Conservation (phyloP, 495 filamentous ascomycete genomes). For the Letharia lupina region DNA sequence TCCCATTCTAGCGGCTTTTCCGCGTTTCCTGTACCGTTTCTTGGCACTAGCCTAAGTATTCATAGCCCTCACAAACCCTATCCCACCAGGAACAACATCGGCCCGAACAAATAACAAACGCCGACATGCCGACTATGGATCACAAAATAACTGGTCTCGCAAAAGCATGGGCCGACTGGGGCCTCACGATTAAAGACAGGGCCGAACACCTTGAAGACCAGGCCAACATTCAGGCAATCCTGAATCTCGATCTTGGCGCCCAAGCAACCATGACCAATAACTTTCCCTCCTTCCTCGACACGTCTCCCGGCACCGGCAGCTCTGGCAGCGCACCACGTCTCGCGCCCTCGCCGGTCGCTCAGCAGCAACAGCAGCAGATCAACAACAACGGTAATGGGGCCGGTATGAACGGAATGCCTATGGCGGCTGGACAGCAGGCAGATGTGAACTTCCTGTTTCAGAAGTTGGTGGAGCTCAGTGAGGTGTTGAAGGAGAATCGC, state of each 20-base stretch:
- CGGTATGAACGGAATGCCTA: constrained; percentile 51
- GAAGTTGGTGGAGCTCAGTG: constrained; percentile 73
- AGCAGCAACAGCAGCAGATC: constrained; percentile 36
- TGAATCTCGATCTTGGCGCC: neutral
- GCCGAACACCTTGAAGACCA: neutral
- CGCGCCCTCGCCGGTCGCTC: constrained; percentile 21
- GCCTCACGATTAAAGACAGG: neutral
- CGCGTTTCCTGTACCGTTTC: neutral
- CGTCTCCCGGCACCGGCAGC: constrained; percentile 21
- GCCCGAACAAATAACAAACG: neutral
- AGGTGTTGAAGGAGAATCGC: constrained; percentile 67
- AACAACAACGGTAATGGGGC: constrained; percentile 41
- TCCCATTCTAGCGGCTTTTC: too few species aligned
- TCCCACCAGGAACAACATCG: neutral
- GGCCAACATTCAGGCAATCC: neutral
- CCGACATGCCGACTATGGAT: neutral
- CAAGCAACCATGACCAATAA: constrained; percentile 18
- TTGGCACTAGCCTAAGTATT: neutral
- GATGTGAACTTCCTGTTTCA: constrained; percentile 79
- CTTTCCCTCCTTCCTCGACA: constrained; percentile 27
- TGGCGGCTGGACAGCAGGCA: constrained; percentile 76
- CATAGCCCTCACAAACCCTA: neutral
- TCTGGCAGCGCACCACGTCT: constrained; percentile 8
- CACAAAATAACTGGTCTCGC: neutral
- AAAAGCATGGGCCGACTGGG: neutral